A percentile compares a stretch with the other conserved stretches of the same genome.
Evolutionary conservation across 768 basidiomycete genomes (phyloP).

Genomic region (Leucocoprinus sp.): DNA sequence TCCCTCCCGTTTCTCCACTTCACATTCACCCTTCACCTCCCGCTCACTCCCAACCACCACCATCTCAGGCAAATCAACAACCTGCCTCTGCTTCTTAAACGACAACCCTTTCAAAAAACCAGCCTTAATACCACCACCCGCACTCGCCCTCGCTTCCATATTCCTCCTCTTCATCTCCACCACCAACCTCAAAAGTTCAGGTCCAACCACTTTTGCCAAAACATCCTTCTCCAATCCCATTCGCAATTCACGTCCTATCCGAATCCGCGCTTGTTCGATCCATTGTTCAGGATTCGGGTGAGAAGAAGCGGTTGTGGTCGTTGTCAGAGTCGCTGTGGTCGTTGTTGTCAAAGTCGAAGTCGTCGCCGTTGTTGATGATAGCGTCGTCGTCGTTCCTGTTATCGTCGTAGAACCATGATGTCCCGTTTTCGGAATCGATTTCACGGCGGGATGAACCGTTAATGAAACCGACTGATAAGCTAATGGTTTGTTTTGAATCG

Average conservation of each 20-base stretch:
- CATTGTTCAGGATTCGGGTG: slow-evolving; percentile 32
- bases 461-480: slow-evolving; percentile 49
- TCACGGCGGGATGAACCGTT: slow-evolving; percentile 33
- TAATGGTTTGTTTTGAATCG: slow-evolving; percentile 23
- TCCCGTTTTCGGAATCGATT: slow-evolving; percentile 21
- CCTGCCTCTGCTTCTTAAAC: slow-evolving; percentile 35
- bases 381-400: too few species aligned
- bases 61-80: not conserved
- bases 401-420: too few species aligned
- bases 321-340: too few species aligned
- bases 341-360: too few species aligned
- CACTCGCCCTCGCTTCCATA: slow-evolving; percentile 14
- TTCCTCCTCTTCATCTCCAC: slow-evolving; percentile 40
- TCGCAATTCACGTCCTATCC: slow-evolving; percentile 51
- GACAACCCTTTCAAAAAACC: slow-evolving; percentile 40
- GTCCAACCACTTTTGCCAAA: slow-evolving; percentile 48
- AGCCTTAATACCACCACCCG: too few species aligned
- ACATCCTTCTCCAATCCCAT: slow-evolving; percentile 57
- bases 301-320: too few species aligned
- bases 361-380: too few species aligned
- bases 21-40: slow-evolving; percentile 28
- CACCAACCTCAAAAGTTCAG: slow-evolving; percentile 44
- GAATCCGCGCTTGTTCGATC: slow-evolving; percentile 43
- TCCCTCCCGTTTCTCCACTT: slow-evolving; percentile 26
- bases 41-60: slow-evolving; percentile 29